Conservation (phyloP, 1,284 basidiomycete genomes). For the Ustilago xerochloae region DNA sequence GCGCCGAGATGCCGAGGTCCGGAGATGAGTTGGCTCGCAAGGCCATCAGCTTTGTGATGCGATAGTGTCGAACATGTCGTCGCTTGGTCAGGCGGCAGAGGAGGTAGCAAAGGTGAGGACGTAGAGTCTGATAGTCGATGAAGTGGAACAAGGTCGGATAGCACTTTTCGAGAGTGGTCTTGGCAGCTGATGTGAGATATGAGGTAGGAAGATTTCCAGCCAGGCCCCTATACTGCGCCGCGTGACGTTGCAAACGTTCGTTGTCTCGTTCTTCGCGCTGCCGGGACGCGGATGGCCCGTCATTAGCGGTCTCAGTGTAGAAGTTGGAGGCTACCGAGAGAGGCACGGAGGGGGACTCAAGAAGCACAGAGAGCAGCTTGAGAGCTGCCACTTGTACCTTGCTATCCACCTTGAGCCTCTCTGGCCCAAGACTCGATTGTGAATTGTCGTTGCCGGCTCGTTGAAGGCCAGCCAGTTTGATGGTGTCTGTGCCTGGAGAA, state of each 20-base stretch:
- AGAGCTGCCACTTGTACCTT: slow-evolving; percentile 44
- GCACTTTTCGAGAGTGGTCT: slow-evolving; percentile 33
- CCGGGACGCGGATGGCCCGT: neutral
- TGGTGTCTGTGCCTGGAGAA: slow-evolving; percentile 26
- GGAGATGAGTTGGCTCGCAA: slow-evolving; percentile 36
- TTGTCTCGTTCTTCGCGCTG: slow-evolving; percentile 20
- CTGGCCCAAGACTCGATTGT: slow-evolving; percentile 23
- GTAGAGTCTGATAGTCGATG: slow-evolving; percentile 50
- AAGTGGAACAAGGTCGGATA: slow-evolving; percentile 57
- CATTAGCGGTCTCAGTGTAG: slow-evolving; percentile 8
- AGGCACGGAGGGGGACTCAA: slow-evolving; percentile 39
- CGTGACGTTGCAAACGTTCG: slow-evolving; percentile 29
- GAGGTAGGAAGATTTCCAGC: slow-evolving; percentile 37
- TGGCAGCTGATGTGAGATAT: slow-evolving; percentile 43
- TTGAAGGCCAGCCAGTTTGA: slow-evolving; percentile 27
- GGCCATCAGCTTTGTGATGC: slow-evolving; percentile 52
- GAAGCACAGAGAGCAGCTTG: slow-evolving; percentile 40
- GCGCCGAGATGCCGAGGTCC: slow-evolving; percentile 37
- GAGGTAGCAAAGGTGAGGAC: slow-evolving; percentile 51
- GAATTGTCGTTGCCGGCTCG: slow-evolving; percentile 4
- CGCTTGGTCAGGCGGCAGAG: slow-evolving; percentile 48
- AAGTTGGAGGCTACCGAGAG: slow-evolving; percentile 35
- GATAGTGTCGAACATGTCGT: slow-evolving; percentile 50
- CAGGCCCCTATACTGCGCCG: slow-evolving; percentile 24
- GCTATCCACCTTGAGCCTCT: slow-evolving; percentile 37